Conservation (phyloP, 768 basidiomycete species). For the Phlebiopsis gigantea region DNA sequence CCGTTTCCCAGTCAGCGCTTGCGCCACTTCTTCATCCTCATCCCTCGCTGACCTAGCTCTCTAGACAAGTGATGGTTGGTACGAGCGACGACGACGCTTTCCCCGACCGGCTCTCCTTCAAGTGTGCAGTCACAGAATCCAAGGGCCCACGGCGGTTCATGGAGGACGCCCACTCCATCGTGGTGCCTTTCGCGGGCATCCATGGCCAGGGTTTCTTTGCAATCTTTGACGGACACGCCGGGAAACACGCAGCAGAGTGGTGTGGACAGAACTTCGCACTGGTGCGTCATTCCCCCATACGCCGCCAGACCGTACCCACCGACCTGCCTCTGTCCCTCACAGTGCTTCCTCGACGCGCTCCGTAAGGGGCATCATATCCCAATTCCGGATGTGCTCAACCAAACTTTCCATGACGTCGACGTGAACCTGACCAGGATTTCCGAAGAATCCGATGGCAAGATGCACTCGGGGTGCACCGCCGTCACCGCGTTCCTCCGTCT, state of each 20-base stretch:
- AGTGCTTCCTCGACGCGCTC: slow-evolving; percentile 69
- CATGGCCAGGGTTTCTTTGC: slow-evolving; percentile 98
- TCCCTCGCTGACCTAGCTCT: neutral
- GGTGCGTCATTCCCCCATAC: slow-evolving; percentile 35
- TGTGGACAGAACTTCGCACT: slow-evolving; percentile 95
- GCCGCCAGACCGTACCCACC: neutral
- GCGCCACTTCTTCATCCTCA: neutral
- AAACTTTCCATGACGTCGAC: slow-evolving; percentile 94
- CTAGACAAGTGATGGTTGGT: slow-evolving; percentile 3
- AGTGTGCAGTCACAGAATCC: slow-evolving; percentile 68
- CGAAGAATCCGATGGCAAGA: slow-evolving; percentile 84
- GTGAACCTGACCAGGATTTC: slow-evolving; percentile 75
- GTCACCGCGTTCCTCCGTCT: slow-evolving; percentile 93
- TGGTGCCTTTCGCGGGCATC: slow-evolving; percentile 88
- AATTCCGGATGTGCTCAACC: slow-evolving; percentile 86
- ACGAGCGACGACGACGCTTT: slow-evolving; percentile 10
- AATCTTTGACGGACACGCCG: slow-evolving; percentile 97
- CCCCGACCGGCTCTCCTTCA: slow-evolving; percentile 27
- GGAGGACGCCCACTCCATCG: slow-evolving; percentile 97
- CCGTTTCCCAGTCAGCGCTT: slow-evolving; percentile 6
- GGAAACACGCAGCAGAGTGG: slow-evolving; percentile 99
- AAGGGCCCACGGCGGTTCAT: slow-evolving; percentile 88
- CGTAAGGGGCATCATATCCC: slow-evolving; percentile 48
- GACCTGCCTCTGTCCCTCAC: neutral
- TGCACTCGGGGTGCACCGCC: slow-evolving; percentile 95